phyloP scores from a whole-genome alignment of 1,139 yeast species.

The Taiozyma sp. region DNA sequence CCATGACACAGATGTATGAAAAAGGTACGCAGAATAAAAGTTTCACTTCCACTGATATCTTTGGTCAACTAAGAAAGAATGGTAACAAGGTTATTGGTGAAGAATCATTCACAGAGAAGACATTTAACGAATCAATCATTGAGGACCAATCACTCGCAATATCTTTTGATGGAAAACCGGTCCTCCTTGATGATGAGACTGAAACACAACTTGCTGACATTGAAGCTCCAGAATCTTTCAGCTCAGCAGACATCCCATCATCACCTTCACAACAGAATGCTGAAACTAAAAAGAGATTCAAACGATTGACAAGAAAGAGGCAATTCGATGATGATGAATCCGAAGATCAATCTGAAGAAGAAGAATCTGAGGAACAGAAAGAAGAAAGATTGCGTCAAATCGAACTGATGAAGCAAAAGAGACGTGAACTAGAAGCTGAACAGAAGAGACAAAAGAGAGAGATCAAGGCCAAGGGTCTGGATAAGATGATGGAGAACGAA shows the following conservation, averaged over 20 bases:
- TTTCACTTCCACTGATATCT: conserved; percentile 10
- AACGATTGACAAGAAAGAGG: conserved; percentile 4
- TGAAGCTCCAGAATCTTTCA: conserved; percentile 1
- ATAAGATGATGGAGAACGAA: conserved; percentile 43
- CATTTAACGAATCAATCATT: neutral
- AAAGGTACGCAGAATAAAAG: conserved; percentile 9
- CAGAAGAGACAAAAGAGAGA: conserved; percentile 37
- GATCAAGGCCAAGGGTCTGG: conserved; percentile 28
- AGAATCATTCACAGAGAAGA: conserved; percentile 9
- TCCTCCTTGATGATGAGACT: neutral
- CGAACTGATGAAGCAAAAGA: conserved; percentile 17
- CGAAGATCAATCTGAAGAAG: conserved; percentile 12
- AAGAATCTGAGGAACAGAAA: conserved; percentile 14
- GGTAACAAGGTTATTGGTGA: conserved; percentile 8
- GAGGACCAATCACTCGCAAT: neutral
- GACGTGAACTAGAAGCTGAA: conserved; percentile 33
- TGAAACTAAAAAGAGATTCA: conserved; percentile 7
- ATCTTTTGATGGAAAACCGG: neutral
- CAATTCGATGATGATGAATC: conserved; percentile 6
- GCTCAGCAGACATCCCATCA: neutral
- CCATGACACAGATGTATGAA: conserved; percentile 20
- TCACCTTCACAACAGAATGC: neutral
- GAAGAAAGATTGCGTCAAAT: conserved; percentile 19
- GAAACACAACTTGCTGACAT: conserved; percentile 3
- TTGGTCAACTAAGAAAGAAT: conserved; percentile 11